Evolutionary conservation across 1,139 yeast species (phyloP), one percentile per base, ranked within the genome.

Genomic region (Saccharomyces uvarum): DNA sequence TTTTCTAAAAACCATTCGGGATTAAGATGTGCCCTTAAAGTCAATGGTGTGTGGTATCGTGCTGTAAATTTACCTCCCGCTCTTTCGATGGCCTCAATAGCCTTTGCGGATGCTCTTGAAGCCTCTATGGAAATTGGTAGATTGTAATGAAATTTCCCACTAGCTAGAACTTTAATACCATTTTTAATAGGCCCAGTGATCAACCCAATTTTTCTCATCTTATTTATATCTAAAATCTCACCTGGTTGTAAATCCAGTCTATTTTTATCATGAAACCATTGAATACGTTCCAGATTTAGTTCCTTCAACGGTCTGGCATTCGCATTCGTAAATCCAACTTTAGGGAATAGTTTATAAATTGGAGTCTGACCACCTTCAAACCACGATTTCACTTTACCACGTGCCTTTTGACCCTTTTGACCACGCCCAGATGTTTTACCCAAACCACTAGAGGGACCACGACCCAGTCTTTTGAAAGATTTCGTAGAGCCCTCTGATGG

Each of bases 311-410:
- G 77, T 59, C 73, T 73, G 32, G 76, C 77, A 62, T 78, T 79
- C 13, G 78, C 77, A 63, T 86, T 78, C 64, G 82, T 81, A 76
- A 91, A 90, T 9, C 99, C 99, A 57, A 86, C 78, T 70, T 93
- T 91, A 53, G 98, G 98, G 71, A 90, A 89, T 58, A 90, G 75
- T 70, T 87, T 87, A 68, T 83, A 87, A 64, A 85, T 85, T 26
- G 98, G 98, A 0, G 99, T 93, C 71, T 93, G 99, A 68, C 99
- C 99, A 81, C 99, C 99, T 76, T 93, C 99, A 70, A 91, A 88
- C 93, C 96, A 89, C 59, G 86, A 82, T 56, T 91, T 93, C 24
- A 91, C 95, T 53, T 84, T 82, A 41, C 93, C 88, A 73, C 98
- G 82, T 13, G 98, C 97, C 74, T 91, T 91, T 71, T 93, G 99